A percentile compares a stretch with the other conserved stretches of the same genome.
phyloP scores from a whole-genome alignment of 2,329 filamentous ascomycete genomes.

The Pseudophaeomoniella oleicola region DNA sequence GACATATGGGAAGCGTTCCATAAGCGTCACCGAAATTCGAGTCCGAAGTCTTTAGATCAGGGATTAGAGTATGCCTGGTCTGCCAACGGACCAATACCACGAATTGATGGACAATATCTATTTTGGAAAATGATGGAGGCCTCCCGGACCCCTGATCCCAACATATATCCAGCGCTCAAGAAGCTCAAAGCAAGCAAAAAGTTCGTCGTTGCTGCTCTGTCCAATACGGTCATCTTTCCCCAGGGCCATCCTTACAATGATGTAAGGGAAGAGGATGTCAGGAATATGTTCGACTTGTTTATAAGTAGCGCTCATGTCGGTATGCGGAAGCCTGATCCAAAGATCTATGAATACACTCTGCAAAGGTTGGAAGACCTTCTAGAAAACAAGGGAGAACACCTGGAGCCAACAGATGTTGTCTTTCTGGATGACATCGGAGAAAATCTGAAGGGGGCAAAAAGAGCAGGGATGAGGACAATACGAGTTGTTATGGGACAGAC shows the following conservation, averaged over 20 bases:
- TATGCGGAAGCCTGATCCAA: slow-evolving; percentile 70
- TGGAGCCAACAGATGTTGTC: slow-evolving; percentile 54
- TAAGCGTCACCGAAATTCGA: slow-evolving; percentile 17
- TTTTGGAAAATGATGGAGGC: slow-evolving; percentile 85
- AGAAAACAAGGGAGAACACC: slow-evolving; percentile 35
- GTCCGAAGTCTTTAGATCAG: slow-evolving; percentile 3
- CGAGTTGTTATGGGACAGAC: slow-evolving; percentile 70
- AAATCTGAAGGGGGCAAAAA: slow-evolving; percentile 69
- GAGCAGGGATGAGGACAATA: slow-evolving; percentile 63
- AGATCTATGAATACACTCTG: slow-evolving; percentile 65
- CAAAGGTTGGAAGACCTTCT: slow-evolving; percentile 50
- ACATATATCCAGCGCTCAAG: slow-evolving; percentile 72
- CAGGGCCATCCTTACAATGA: slow-evolving; percentile 52
- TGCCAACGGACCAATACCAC: slow-evolving; percentile 47
- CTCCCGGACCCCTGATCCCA: slow-evolving; percentile 59
- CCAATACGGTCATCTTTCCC: slow-evolving; percentile 83
- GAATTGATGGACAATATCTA: slow-evolving; percentile 61
- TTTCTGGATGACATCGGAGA: slow-evolving; percentile 93
- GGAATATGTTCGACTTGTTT: slow-evolving; percentile 68
- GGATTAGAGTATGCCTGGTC: not conserved
- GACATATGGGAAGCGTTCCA: slow-evolving; percentile 53
- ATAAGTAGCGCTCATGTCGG: slow-evolving; percentile 77
- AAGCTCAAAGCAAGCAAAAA: slow-evolving; percentile 48
- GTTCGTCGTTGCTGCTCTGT: slow-evolving; percentile 68
- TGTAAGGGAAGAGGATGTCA: slow-evolving; percentile 40